Conservation (phyloP, 805 yeast genomes). For the Metschnikowia rubicola region DNA sequence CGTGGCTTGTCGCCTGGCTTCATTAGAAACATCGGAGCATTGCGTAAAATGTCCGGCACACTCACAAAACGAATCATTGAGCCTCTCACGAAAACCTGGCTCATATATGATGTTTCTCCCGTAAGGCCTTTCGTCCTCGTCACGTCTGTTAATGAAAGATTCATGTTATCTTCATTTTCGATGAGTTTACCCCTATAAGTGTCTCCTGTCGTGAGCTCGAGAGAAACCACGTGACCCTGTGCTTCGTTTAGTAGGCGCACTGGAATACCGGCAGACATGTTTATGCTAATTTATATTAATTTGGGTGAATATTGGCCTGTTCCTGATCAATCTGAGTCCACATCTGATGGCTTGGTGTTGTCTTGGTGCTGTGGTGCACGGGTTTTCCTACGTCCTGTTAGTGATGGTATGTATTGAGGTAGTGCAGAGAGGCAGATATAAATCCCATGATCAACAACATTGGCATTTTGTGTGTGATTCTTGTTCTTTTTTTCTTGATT, state of each 20-base stretch:
- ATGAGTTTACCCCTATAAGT: conserved; percentile 82
- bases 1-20: conserved; percentile 56
- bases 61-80: conserved; percentile 81
- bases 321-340: too few relatives aligned
- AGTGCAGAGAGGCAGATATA: too few relatives aligned
- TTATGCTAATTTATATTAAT: conserved; percentile 12
- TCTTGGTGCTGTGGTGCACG: too few relatives aligned
- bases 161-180: conserved; percentile 93
- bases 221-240: conserved; percentile 77
- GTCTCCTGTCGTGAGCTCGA: conserved; percentile 83
- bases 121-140: conserved; percentile 64
- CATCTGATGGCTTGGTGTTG: too few relatives aligned
- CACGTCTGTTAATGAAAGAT: conserved; percentile 79
- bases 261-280: conserved; percentile 73
- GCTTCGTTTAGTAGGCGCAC: conserved; percentile 84
- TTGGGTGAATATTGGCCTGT: neutral
- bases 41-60: conserved; percentile 81
- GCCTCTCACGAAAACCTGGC: conserved; percentile 87
- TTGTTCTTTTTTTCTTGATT: too few relatives aligned
- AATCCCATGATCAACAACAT: too few relatives aligned
- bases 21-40: conserved; percentile 85
- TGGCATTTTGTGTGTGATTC: too few relatives aligned
- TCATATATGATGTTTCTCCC: conserved; percentile 72
- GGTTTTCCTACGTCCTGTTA: too few relatives aligned
- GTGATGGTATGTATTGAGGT: too few relatives aligned